Conservation (phyloP, 805 yeast species). For the Candida ortonii region DNA sequence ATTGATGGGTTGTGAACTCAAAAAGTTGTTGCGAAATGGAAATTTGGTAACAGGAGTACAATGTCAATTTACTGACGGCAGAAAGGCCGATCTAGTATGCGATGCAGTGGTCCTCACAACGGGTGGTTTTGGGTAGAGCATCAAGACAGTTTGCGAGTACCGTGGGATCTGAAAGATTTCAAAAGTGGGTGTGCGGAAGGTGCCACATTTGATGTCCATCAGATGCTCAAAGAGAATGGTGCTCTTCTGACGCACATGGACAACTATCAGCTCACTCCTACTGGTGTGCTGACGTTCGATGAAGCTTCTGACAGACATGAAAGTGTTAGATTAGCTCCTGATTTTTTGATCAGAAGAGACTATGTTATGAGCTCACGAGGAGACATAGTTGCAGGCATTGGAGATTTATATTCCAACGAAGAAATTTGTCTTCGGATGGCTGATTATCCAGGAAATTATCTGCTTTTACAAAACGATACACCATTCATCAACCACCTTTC, state of each 20-base stretch:
- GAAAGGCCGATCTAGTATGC: slow-evolving; percentile 19
- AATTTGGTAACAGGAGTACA: slow-evolving; percentile 19
- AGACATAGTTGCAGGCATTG: too few relatives aligned
- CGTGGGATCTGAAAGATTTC: too few relatives aligned
- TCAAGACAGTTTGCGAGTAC: too few relatives aligned
- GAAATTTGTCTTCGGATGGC: slow-evolving; percentile 12
- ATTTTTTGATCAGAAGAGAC: slow-evolving; percentile 7
- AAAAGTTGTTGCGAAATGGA: slow-evolving; percentile 35
- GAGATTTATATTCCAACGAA: too few relatives aligned
- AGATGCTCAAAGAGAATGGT: slow-evolving; percentile 45
- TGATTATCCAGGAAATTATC: slow-evolving; percentile 5
- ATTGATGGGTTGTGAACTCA: slow-evolving; percentile 33
- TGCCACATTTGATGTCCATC: slow-evolving; percentile 55
- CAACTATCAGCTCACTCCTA: slow-evolving; percentile 61
- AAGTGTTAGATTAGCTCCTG: slow-evolving; percentile 8
- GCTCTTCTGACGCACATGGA: slow-evolving; percentile 56
- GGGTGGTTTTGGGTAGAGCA: slow-evolving; percentile 57
- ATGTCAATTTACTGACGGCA: slow-evolving; percentile 32
- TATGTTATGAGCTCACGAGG: slow-evolving; percentile 11
- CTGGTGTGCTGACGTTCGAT: slow-evolving; percentile 53
- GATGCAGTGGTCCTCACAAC: slow-evolving; percentile 64
- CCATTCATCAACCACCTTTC: slow-evolving; percentile 3
- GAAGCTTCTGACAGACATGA: not conserved
- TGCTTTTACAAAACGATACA: slow-evolving; percentile 8
- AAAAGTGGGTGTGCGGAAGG: too few relatives aligned